Percentiles rank a stretch among this genome's conserved stretches.
Evolutionary conservation across 2,329 filamentous ascomycete species (phyloP).

Genomic region (Ascosphaera pollenicola): DNA sequence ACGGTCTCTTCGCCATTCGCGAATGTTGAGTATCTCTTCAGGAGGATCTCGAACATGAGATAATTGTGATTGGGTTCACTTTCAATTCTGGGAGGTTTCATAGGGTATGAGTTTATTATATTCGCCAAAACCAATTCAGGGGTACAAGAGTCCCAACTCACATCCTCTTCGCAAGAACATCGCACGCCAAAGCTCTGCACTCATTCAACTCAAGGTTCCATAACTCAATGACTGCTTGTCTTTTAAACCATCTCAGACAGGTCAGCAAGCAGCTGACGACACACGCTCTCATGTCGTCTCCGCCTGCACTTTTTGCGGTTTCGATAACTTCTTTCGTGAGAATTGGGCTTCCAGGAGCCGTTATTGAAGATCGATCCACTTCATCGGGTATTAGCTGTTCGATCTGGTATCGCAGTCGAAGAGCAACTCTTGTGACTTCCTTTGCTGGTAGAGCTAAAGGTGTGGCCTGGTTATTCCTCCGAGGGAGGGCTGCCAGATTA

Average conservation of each 20-base stretch:
- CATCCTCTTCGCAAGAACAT: conserved; percentile 70
- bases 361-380: conserved; percentile 53
- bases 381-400: conserved; percentile 82
- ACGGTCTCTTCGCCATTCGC: conserved; percentile 47
- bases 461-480: conserved; percentile 16
- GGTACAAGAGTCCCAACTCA: conserved; percentile 7
- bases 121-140: too few relatives aligned
- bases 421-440: conserved; percentile 72
- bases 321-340: conserved; percentile 61
- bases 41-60: conserved; percentile 57
- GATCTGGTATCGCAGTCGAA: conserved; percentile 76
- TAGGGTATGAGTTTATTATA: too few relatives aligned
- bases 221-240: conserved; percentile 57
- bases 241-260: conserved; percentile 52
- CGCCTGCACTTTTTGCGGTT: conserved; percentile 65
- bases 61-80: conserved; percentile 56
- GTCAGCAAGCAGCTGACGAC: conserved; percentile 70
- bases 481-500: conserved; percentile 18
- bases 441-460: conserved; percentile 47
- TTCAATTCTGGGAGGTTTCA: conserved; percentile 43
- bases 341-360: conserved; percentile 59
- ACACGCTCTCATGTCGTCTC: conserved; percentile 49
- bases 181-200: conserved; percentile 60
- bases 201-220: conserved; percentile 80
- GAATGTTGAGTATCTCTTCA: conserved; percentile 73